Conservation (phyloP, 805 yeast genomes). For the Candida caryicola region DNA sequence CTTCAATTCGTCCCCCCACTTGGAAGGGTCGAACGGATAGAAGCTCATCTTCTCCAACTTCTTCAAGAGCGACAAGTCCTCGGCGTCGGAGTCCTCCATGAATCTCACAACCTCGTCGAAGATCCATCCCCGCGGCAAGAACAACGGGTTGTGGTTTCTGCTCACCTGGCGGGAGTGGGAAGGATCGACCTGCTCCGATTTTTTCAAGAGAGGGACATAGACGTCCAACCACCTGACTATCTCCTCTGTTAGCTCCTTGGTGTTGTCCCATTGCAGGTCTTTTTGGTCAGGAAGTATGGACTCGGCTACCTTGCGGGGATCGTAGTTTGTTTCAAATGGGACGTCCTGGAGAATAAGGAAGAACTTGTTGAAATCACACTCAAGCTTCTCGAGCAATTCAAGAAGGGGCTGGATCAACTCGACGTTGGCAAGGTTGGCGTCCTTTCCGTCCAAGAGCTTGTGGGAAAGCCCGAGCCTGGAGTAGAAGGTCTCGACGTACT, state of each 20-base stretch:
- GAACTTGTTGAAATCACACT: slow-evolving; percentile 77
- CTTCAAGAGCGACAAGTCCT: slow-evolving; percentile 48
- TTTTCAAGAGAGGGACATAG: slow-evolving; percentile 45
- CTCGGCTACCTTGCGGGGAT: slow-evolving; percentile 15
- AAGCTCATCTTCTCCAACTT: slow-evolving; percentile 70
- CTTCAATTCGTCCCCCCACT: slow-evolving; percentile 67
- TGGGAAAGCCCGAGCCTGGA: slow-evolving; percentile 64
- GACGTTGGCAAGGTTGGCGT: slow-evolving; percentile 39
- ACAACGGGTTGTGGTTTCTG: slow-evolving; percentile 62
- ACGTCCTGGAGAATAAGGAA: slow-evolving; percentile 61
- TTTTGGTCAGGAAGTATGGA: too few relatives aligned
- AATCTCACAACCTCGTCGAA: slow-evolving; percentile 73
- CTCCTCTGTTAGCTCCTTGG: slow-evolving; percentile 38
- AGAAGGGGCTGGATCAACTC: slow-evolving; percentile 58
- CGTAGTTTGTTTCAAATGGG: slow-evolving; percentile 15
- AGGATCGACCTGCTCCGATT: slow-evolving; percentile 34
- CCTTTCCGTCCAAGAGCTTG: slow-evolving; percentile 27
- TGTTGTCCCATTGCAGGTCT: too few relatives aligned
- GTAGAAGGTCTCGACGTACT: slow-evolving; percentile 56
- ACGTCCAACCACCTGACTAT: slow-evolving; percentile 51
- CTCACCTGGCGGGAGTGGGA: slow-evolving; percentile 29
- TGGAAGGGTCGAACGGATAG: slow-evolving; percentile 64
- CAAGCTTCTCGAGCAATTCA: slow-evolving; percentile 55
- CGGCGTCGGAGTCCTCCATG: slow-evolving; percentile 49
- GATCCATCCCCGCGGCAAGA: slow-evolving; percentile 83